These are phyloP conservation scores for Exophiala phaeomuriformis DNA, from an alignment of 2,329 filamentous ascomycete species.

Conservation along the genomic window DNA sequence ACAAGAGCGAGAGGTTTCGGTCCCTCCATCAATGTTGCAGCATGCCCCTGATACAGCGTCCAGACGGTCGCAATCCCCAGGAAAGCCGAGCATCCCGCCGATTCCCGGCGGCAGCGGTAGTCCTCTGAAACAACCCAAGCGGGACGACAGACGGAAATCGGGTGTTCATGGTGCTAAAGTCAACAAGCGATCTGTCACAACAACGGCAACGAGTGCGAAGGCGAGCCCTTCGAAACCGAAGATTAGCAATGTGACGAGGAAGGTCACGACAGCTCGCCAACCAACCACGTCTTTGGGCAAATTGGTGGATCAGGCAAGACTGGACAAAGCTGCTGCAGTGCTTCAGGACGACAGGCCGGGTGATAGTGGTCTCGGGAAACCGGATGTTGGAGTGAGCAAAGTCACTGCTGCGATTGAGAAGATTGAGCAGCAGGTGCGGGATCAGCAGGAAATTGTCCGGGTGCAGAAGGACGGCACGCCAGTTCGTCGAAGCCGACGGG, in stretches of 20 bases:
- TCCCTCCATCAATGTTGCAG: slow-evolving; percentile 1
- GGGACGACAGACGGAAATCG: slow-evolving; percentile 14
- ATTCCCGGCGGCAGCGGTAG: slow-evolving; percentile 1
- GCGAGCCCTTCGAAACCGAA: slow-evolving; percentile 9
- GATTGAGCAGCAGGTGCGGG: slow-evolving; percentile 10
- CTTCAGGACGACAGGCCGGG: neutral
- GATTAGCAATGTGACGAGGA: slow-evolving; percentile 15
- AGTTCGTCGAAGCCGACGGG: slow-evolving; percentile 14
- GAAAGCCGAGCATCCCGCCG: slow-evolving; percentile 7
- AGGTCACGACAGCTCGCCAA: neutral
- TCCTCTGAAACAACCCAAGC: slow-evolving; percentile 17
- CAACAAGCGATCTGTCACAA: slow-evolving; percentile 17
- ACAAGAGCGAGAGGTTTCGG: slow-evolving; percentile 1
- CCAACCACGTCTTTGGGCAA: slow-evolving; percentile 11
- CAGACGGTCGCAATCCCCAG: slow-evolving; percentile 1
- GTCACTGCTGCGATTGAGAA: slow-evolving; percentile 10
- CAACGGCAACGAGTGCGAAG: neutral
- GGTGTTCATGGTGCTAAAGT: slow-evolving; percentile 17
- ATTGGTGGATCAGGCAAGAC: slow-evolving; percentile 13
- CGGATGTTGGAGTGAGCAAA: neutral
- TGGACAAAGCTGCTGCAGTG: neutral
- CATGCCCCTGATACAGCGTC: neutral
- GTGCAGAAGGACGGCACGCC: slow-evolving; percentile 20
- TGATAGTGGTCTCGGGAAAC: neutral
- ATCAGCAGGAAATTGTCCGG: neutral